These are phyloP conservation scores for Micractinium sp. DNA, from an alignment of 139 green algal genomes.

Conservation along the genomic window DNA sequence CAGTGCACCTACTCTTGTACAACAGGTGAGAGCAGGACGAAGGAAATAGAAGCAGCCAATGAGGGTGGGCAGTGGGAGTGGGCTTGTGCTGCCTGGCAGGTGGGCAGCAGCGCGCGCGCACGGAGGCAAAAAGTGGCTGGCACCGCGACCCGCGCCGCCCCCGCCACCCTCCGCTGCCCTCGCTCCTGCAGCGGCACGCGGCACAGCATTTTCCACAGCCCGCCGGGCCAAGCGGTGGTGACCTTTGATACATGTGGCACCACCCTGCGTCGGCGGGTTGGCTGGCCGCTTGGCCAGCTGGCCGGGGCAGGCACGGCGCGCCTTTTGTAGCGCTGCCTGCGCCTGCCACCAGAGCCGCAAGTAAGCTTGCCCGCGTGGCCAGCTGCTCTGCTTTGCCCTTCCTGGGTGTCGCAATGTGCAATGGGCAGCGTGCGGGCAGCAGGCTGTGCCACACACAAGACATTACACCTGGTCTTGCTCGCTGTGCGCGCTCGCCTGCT, in stretches of 20 bases:
- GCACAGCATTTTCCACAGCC: background rate
- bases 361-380: background rate
- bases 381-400: background rate
- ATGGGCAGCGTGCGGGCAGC: background rate
- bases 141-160: background rate
- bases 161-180: background rate
- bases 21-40: background rate
- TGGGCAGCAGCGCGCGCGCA: background rate
- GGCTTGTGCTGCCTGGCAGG: background rate
- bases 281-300: background rate
- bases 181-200: conserved; percentile 12
- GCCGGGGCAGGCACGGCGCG: background rate
- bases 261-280: background rate
- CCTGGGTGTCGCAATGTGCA: background rate
- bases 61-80: too few relatives aligned
- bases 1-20: background rate
- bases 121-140: background rate
- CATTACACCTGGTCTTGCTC: background rate
- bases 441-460: background rate
- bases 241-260: conserved; percentile 18
- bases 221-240: background rate
- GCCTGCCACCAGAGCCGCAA: background rate
- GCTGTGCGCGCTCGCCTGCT: background rate
- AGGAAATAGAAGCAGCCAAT: too few relatives aligned
- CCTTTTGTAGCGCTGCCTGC: background rate